Conservation (phyloP, 2,329 filamentous ascomycete species). For the Parasarocladium wereldwijsianum region DNA sequence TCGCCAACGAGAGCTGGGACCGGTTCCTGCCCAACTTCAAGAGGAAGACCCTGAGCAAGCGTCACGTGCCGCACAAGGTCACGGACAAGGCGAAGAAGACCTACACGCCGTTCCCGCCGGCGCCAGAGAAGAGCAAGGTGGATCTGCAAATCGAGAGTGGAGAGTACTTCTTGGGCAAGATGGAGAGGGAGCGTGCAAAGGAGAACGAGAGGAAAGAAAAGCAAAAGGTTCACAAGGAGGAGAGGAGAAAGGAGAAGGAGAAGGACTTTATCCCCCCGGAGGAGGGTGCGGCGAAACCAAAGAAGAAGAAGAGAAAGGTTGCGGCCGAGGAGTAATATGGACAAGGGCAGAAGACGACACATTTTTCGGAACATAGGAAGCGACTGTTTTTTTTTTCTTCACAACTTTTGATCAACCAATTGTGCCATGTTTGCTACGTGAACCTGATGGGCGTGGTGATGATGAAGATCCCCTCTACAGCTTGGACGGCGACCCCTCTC, state of each 20-base stretch:
- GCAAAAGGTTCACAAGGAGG: slow-evolving; percentile 75
- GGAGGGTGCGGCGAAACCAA: slow-evolving; percentile 51
- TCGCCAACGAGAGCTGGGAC: slow-evolving; percentile 86
- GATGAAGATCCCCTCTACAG: too few relatives aligned
- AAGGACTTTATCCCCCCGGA: slow-evolving; percentile 78
- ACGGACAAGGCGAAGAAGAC: slow-evolving; percentile 86
- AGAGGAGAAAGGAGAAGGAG: slow-evolving; percentile 73
- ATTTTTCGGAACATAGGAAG: too few relatives aligned
- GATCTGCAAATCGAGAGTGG: slow-evolving; percentile 95
- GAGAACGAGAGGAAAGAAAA: slow-evolving; percentile 71
- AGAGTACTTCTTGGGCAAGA: slow-evolving; percentile 90
- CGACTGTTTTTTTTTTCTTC: slow-evolving; percentile 1
- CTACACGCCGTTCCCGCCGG: slow-evolving; percentile 94
- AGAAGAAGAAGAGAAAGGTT: slow-evolving; percentile 48
- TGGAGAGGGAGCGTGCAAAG: slow-evolving; percentile 73
- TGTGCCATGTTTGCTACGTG: too few relatives aligned
- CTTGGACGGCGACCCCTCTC: slow-evolving; percentile 20
- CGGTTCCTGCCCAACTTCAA: slow-evolving; percentile 96
- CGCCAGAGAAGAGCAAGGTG: slow-evolving; percentile 97
- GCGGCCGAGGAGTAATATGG: slow-evolving; percentile 13
- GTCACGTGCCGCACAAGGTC: slow-evolving; percentile 69
- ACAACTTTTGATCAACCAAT: too few relatives aligned
- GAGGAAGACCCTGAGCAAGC: slow-evolving; percentile 76
- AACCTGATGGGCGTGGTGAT: too few relatives aligned
- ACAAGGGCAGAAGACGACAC: not conserved